These are phyloP conservation scores for Allium cepa DNA, from an alignment of 106 monocot species.

Conservation along the genomic window DNA sequence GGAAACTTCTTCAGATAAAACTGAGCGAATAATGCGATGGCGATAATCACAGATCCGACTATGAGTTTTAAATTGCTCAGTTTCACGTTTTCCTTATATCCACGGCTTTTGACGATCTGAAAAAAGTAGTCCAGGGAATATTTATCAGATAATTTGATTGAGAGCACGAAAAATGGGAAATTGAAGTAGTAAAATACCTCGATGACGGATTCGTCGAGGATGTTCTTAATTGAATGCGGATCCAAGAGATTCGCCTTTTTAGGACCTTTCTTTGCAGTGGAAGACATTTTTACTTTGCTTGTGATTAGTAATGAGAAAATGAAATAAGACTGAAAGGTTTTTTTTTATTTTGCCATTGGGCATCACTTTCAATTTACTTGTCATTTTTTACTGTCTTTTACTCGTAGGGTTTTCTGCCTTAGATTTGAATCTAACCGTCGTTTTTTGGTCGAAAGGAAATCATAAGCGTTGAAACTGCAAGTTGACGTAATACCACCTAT, in stretches of 20 bases:
- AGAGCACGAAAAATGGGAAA: not conserved
- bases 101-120: constrained; percentile 73
- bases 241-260: constrained; percentile 93
- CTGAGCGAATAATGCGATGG: constrained; percentile 75
- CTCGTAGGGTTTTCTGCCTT: too few species aligned
- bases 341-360: too few species aligned
- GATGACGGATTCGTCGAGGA: constrained; percentile 82
- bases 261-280: constrained; percentile 15
- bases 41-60: constrained; percentile 65
- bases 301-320: too few species aligned
- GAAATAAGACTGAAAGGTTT: too few species aligned
- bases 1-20: constrained; percentile 98
- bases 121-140: not conserved
- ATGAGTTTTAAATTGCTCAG: constrained; percentile 62
- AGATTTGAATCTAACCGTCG: too few species aligned
- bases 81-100: constrained; percentile 68
- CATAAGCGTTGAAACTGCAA: too few species aligned
- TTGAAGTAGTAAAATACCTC: constrained; percentile 34
- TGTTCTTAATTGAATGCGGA: constrained; percentile 78
- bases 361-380: too few species aligned
- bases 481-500: too few species aligned
- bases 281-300: too few species aligned
- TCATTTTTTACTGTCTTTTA: too few species aligned
- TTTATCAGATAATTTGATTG: constrained; percentile 3
- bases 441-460: too few species aligned